Conservation (phyloP, 257 asterid species). For the Penstemon davidsonii region DNA sequence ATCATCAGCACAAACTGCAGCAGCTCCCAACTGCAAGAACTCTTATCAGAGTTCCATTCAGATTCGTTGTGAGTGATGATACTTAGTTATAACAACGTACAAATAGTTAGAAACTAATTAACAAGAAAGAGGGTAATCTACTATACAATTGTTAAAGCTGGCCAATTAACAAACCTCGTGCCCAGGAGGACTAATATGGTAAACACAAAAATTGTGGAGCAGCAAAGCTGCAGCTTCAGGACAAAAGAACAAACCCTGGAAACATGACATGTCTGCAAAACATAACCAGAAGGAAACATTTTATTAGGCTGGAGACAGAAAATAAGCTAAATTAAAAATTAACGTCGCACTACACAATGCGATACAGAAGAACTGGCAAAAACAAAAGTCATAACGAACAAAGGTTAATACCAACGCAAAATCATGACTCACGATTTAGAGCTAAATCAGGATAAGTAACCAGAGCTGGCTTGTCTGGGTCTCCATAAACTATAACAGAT, state of each 20-base stretch:
- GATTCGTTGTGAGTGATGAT: constrained; percentile 45
- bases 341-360: constrained; percentile 5
- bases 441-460: constrained; percentile 96
- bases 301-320: constrained; percentile 17
- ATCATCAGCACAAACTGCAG: constrained; percentile 57
- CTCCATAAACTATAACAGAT: constrained; percentile 85
- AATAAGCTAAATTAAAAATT: not conserved
- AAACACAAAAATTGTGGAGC: constrained; percentile 67
- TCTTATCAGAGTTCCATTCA: constrained; percentile 65
- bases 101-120: not conserved
- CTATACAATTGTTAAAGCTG: constrained; percentile 8
- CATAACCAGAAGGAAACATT: not conserved
- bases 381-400: constrained; percentile 15
- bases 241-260: constrained; percentile 71
- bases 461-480: constrained; percentile 89
- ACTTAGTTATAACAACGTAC: constrained; percentile 16
- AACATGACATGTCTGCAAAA: constrained; percentile 81
- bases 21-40: constrained; percentile 98
- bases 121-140: not conserved
- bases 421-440: constrained; percentile 73
- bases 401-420: constrained; percentile 10
- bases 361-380: not conserved
- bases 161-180: constrained; percentile 59
- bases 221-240: constrained; percentile 67
- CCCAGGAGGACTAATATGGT: constrained; percentile 74